Evolutionary conservation across 2,329 filamentous ascomycete genomes (phyloP), one percentile per base, ranked within the genome.

Genomic region (Parastagonospora nodorum): DNA sequence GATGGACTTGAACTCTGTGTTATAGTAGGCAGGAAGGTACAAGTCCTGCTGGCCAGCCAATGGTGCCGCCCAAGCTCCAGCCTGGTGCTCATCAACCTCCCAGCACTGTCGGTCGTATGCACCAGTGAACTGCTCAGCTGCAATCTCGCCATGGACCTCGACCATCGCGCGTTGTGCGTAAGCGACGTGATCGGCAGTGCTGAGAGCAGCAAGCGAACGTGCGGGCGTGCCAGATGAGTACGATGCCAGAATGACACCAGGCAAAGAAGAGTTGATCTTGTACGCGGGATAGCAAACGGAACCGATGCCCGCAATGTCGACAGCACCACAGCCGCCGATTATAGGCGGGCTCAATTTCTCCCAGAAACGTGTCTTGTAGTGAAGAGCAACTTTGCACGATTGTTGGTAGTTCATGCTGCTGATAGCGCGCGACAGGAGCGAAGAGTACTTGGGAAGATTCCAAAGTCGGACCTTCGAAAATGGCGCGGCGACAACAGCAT

Each of bases 11-110:
- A 80, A 80, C 68, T 90, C 84, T 0, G 86, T 89, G 65, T 85
- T 82, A 63, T 87, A 89, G 64, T 88, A 90, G n/a, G 87, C 84
- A 0, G 88, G 87, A 8, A 90, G 75, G 59, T 87, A 90, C 19
- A 89, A 64, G 58, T 87, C 80, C 63, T 90, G 87, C 73, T 89
- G 85, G 0, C 86, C 86, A 0, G 84, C 75, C 0, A 77, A 72
- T 0, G 87, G 86, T 4, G 72, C 69, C 1, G 82, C 82, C 87
- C 86, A 90, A 6, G 82, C 81, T 4, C 83, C 86, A 1, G 80
- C 80, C 67, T 86, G 79, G 51, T 83, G 80, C 51, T 83, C 80
- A 55, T 89, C 84, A 7, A 80, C 68, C 44, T 81, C 75, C 87
- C 87, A 90, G 75, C 87, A 89, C 42, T 83, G 80, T 1, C 87